Evolutionary conservation across 495 filamentous ascomycete species (phyloP).

Genomic region (Neurospora tetrasperma): DNA sequence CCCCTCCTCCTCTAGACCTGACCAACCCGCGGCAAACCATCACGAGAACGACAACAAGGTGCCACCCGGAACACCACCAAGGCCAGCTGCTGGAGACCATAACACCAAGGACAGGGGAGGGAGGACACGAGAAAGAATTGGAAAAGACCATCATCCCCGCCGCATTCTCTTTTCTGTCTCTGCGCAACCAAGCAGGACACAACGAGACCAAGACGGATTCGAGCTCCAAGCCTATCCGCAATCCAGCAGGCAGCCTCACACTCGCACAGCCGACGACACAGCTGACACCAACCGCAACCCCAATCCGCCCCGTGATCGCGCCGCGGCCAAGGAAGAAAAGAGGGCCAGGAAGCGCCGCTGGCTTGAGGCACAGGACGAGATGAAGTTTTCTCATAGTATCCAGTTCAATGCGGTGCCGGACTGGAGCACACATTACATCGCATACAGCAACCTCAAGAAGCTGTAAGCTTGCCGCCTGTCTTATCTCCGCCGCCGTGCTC

Average conservation of each 20-base stretch:
- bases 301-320: not conserved
- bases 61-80: not conserved
- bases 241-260: not conserved
- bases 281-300: not conserved
- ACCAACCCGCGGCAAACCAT: slow-evolving; percentile 12
- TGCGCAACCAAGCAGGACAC: not conserved
- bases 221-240: slow-evolving; percentile 28
- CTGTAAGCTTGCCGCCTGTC: slow-evolving; percentile 46
- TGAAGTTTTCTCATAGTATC: slow-evolving; percentile 99
- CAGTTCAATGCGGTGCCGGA: slow-evolving; percentile 99
- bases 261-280: not conserved
- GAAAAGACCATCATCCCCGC: not conserved
- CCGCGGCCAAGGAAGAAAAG: slow-evolving; percentile 20
- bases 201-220: slow-evolving; percentile 14
- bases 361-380: slow-evolving; percentile 63
- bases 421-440: slow-evolving; percentile 95
- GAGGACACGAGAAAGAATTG: not conserved
- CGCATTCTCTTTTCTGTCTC: not conserved
- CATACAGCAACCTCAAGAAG: slow-evolving; percentile 98
- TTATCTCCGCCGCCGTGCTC: not conserved
- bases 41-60: slow-evolving; percentile 11
- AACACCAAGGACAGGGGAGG: not conserved
- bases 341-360: slow-evolving; percentile 41
- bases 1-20: slow-evolving; percentile 32
- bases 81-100: not conserved